Conservation (phyloP, 2,329 filamentous ascomycete species). For the Ascochyta clinopodiicola region DNA sequence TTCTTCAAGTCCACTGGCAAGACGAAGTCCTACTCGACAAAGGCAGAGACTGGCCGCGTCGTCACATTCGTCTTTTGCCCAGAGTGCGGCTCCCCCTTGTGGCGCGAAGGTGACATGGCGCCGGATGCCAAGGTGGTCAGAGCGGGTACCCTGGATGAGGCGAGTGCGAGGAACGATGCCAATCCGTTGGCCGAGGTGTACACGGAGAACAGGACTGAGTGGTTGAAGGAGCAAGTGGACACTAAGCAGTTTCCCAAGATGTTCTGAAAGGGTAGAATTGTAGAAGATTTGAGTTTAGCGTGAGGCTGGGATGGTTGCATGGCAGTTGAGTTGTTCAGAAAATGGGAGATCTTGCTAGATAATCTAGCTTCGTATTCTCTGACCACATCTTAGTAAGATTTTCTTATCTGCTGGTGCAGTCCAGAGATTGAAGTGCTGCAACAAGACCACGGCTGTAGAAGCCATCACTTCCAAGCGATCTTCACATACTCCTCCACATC, state of each 20-base stretch:
- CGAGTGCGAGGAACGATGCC: slow-evolving; percentile 9
- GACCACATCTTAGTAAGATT: too few relatives aligned
- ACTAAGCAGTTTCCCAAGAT: slow-evolving; percentile 16
- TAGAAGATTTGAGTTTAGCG: neutral
- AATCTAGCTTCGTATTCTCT: too few relatives aligned
- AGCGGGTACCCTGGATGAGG: slow-evolving; percentile 10
- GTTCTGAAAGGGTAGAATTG: neutral
- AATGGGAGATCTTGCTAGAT: too few relatives aligned
- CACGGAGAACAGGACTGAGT: slow-evolving; percentile 13
- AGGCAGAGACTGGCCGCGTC: slow-evolving; percentile 14
- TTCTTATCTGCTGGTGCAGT: too few relatives aligned
- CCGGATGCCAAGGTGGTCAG: slow-evolving; percentile 13
- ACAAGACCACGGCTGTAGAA: neutral
- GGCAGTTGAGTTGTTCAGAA: too few relatives aligned
- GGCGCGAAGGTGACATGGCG: slow-evolving; percentile 16
- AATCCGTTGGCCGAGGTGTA: slow-evolving; percentile 9
- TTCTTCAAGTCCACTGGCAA: slow-evolving; percentile 14
- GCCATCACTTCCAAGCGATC: slow-evolving; percentile 38
- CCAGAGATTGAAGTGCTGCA: neutral
- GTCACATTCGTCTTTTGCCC: slow-evolving; percentile 16
- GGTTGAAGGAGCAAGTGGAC: slow-evolving; percentile 14
- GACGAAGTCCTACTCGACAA: slow-evolving; percentile 14
- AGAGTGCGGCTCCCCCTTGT: slow-evolving; percentile 12
- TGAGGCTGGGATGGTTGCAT: neutral
- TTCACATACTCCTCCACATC: slow-evolving; percentile 56